phyloP scores from a whole-genome alignment of 2,329 filamentous ascomycete species.

The Pseudogymnoascus verrucosus region DNA sequence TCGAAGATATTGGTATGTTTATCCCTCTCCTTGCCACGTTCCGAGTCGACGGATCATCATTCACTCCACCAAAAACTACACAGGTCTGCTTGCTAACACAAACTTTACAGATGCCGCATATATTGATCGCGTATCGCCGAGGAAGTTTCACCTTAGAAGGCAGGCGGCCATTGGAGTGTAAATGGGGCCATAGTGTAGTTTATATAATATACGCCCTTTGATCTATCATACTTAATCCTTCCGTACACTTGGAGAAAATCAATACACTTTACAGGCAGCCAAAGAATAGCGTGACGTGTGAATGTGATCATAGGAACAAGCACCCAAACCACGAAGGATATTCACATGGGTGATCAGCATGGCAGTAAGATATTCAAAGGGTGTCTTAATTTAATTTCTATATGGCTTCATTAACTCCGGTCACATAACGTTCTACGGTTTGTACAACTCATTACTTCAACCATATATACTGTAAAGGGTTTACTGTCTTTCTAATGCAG shows the following conservation, averaged over 20 bases:
- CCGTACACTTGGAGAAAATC: background rate
- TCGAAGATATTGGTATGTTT: constrained; percentile 38
- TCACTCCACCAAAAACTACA: background rate
- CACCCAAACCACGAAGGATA: background rate
- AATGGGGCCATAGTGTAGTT: background rate
- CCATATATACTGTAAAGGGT: background rate
- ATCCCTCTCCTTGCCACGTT: background rate
- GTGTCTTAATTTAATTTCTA: background rate
- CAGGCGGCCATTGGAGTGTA: background rate
- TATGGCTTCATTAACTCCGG: background rate
- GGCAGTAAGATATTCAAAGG: background rate
- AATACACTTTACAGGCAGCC: background rate
- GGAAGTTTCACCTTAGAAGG: background rate
- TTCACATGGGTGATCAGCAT: background rate
- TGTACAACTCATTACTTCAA: background rate
- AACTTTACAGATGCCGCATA: background rate
- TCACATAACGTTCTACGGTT: background rate
- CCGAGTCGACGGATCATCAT: background rate
- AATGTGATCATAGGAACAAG: background rate
- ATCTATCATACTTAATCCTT: background rate
- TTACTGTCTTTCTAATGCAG: background rate
- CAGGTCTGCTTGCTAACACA: background rate
- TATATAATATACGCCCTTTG: background rate
- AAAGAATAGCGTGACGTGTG: background rate
- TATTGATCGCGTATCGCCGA: background rate